Percentiles rank a stretch among this genome's conserved stretches.
These are phyloP conservation scores for Clavispora vitiphila DNA, from an alignment of 805 yeast species.

Conservation along the genomic window DNA sequence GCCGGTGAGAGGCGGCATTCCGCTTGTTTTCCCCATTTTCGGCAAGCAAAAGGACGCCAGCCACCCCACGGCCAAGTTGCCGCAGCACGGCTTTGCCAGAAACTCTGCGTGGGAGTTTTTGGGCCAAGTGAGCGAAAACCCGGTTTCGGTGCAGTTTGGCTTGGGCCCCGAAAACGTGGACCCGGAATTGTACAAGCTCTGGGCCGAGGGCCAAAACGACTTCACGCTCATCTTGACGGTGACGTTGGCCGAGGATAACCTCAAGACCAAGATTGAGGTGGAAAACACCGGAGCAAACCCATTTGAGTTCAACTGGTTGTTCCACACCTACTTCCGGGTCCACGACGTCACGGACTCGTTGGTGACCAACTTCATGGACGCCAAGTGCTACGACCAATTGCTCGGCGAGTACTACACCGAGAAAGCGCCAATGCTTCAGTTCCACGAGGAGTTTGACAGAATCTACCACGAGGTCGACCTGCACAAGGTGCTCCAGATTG, in stretches of 20 bases:
- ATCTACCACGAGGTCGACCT: conserved; percentile 63
- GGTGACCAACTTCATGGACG: conserved; percentile 75
- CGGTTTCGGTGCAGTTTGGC: conserved; percentile 79
- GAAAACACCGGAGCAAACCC: conserved; percentile 59
- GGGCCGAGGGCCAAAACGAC: conserved; percentile 54
- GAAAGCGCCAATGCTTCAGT: conserved; percentile 68
- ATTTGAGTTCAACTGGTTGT: conserved; percentile 88
- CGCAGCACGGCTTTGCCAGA: conserved; percentile 97
- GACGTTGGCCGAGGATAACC: conserved; percentile 46
- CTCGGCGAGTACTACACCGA: conserved; percentile 57
- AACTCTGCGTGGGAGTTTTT: conserved; percentile 88
- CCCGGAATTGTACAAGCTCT: conserved; percentile 49
- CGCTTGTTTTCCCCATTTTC: conserved; percentile 90
- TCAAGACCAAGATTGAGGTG: conserved; percentile 71
- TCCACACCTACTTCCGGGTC: conserved; percentile 82
- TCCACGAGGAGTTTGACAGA: conserved; percentile 78
- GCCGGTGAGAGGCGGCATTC: conserved; percentile 97
- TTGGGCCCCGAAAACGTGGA: conserved; percentile 81
- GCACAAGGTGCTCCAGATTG: conserved; percentile 58
- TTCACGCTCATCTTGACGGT: conserved; percentile 75
- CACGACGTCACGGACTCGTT: conserved; percentile 73
- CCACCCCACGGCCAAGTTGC: conserved; percentile 61
- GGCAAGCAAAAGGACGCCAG: conserved; percentile 58
- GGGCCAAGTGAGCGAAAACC: conserved; percentile 69
- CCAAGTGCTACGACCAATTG: conserved; percentile 71